A percentile compares a stretch with the other conserved stretches of the same genome.
phyloP scores from a whole-genome alignment of 768 basidiomycete genomes.

The Tulasnella sp. region DNA sequence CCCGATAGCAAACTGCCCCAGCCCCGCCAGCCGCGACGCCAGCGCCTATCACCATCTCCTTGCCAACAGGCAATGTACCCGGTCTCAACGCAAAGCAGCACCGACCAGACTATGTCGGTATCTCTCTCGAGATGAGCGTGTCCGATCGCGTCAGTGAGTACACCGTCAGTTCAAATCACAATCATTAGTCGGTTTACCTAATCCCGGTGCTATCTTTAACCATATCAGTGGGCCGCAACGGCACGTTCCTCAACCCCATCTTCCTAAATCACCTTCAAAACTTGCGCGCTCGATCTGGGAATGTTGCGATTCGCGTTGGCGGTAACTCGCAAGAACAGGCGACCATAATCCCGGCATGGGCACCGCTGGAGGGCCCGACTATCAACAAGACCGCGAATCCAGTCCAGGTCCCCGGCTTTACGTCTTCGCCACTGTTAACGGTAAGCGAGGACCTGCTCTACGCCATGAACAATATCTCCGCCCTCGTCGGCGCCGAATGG shows the following conservation, averaged over 20 bases:
- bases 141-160: conserved; percentile 55
- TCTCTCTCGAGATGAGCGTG: conserved; percentile 70
- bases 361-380: conserved; percentile 41
- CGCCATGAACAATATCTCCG: conserved; percentile 31
- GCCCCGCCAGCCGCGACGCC: neutral
- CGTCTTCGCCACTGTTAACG: conserved; percentile 37
- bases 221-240: conserved; percentile 45
- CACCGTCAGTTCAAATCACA: neutral
- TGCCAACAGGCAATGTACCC: conserved; percentile 14
- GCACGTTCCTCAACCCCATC: conserved; percentile 45
- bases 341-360: conserved; percentile 39
- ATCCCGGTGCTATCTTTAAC: neutral
- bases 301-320: conserved; percentile 60
- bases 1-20: neutral
- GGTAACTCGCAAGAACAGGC: conserved; percentile 74
- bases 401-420: conserved; percentile 32
- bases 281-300: conserved; percentile 55
- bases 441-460: conserved; percentile 37
- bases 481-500: conserved; percentile 31
- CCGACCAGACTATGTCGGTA: conserved; percentile 49
- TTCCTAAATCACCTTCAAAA: conserved; percentile 78
- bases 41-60: neutral
- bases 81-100: conserved; percentile 28
- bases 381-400: conserved; percentile 41
- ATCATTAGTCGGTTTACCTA: conserved; percentile 31